phyloP scores from a whole-genome alignment of 2,329 filamentous ascomycete species.

The Alternaria sp. region DNA sequence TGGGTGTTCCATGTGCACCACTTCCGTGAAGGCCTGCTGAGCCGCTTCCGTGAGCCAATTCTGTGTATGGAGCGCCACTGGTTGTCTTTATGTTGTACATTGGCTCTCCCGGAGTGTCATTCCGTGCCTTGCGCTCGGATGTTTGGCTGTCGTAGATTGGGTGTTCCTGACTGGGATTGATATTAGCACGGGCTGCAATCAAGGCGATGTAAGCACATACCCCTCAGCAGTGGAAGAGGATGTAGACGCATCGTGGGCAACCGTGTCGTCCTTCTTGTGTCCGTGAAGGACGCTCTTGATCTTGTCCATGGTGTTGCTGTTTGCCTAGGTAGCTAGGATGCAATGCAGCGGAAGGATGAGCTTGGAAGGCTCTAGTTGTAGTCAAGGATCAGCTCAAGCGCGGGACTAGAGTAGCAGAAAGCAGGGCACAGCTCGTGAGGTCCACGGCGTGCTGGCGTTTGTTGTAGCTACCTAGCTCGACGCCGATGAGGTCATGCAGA shows the following conservation, averaged over 20 bases:
- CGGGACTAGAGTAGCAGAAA: constrained; percentile 14
- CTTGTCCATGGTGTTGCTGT: constrained; percentile 49
- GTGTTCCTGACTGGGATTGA: constrained; percentile 11
- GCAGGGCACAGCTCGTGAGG: constrained; percentile 30
- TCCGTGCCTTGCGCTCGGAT: constrained; percentile 16
- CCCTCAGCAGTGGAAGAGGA: constrained; percentile 19
- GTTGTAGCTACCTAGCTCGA: constrained; percentile 16
- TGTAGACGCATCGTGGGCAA: constrained; percentile 20
- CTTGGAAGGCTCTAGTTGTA: constrained; percentile 4
- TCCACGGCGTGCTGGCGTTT: constrained; percentile 22
- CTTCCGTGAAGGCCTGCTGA: constrained; percentile 9
- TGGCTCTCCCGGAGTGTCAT: constrained; percentile 4
- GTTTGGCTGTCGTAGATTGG: constrained; percentile 42
- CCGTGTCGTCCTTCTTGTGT: constrained; percentile 44
- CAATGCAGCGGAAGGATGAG: constrained; percentile 3
- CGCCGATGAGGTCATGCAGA: constrained; percentile 24
- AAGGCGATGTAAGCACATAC: constrained; percentile 4
- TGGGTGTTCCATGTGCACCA: constrained; percentile 1
- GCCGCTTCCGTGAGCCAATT: constrained; percentile 11
- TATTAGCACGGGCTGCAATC: constrained; percentile 1
- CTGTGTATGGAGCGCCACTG: constrained; percentile 14
- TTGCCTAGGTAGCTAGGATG: constrained; percentile 7
- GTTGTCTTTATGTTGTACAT: constrained; percentile 12
- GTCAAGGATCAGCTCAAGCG: constrained; percentile 17
- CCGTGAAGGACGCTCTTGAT: constrained; percentile 50